Evolutionary conservation across 768 basidiomycete species (phyloP), one percentile per base, ranked within the genome.

Genomic region (Omphalotus guepiniiformis): DNA sequence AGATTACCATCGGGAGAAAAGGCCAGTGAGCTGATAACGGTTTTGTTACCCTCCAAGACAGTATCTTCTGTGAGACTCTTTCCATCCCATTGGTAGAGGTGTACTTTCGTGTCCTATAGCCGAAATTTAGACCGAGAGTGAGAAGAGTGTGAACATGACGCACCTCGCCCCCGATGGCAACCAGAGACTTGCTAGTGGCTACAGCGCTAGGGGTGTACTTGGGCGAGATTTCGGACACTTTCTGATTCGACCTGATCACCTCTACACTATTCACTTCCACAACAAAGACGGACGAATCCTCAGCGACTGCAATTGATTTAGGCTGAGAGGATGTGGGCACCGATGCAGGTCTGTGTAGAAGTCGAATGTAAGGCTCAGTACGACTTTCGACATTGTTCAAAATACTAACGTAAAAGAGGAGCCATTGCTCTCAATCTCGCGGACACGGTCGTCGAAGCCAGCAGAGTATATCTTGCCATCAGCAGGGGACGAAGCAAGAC

Each of bases 151-250:
- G n/a, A n/a, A n/a, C n/a, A 12, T 6, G 44, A 39, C 34, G 29
- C 50, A 86, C 91, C 70, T 88, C 84, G 25, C 81, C 80, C 30
- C 90, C 90, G 22, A 92, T 72, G 12, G 85, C 88, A 16, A 94
- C 74, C 4, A 76, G 52, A 16, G 58, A 58, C 3, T 74, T 74
- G 5, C 58, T 62, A 0, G 78, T 76, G 19, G 80, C 79, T n/a
- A 89, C 65, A 3, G 79, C 70, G 50, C 74, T 77, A 1, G 87
- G 79, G 6, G 63, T 52, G 54, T 66, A 85, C 39, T 73, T 68
- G 2, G 82, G 67, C 52, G 69, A 68, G 21, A 81, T 66, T 38
- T 79, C 75, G 49, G 75, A 73, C 0, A 89, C 71, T 47, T 77
- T 79, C 56, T 90, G 88, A 58, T 85, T 86, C 27, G 76, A 73